These are phyloP conservation scores for Mortierella hygrophila DNA, from an alignment of 192 early-diverging fungal genomes.

Conservation along the genomic window DNA sequence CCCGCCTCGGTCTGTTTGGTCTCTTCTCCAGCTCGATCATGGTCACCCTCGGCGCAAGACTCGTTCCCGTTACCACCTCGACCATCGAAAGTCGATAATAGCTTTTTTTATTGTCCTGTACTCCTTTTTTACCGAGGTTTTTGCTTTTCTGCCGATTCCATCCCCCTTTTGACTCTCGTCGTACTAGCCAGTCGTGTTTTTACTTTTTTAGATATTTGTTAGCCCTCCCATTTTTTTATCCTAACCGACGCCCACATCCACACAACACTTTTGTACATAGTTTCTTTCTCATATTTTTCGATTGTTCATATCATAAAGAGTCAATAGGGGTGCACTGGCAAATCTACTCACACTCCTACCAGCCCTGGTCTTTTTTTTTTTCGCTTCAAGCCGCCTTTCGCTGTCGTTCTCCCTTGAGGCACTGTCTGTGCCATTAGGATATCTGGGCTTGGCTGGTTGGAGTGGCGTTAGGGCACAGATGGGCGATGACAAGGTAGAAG, in stretches of 20 bases:
- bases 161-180: background rate
- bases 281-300: background rate
- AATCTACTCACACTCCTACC: background rate
- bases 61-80: background rate
- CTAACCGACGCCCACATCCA: background rate
- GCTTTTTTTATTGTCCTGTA: background rate
- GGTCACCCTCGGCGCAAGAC: slow-evolving; percentile 6
- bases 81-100: background rate
- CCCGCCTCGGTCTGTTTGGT: slow-evolving; percentile 8
- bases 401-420: background rate
- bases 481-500: background rate
- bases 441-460: too few species aligned
- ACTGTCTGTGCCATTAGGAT: background rate
- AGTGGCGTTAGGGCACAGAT: too few species aligned
- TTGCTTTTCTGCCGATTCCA: too few species aligned
- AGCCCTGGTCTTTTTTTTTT: background rate
- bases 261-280: background rate
- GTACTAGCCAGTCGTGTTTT: background rate
- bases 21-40: slow-evolving; percentile 5
- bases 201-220: background rate
- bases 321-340: background rate
- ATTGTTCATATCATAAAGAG: background rate
- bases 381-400: background rate
- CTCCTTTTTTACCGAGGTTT: background rate
- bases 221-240: background rate